Evolutionary conservation across 202 grass and related monocot genomes (phyloP).

Genomic region (Brachypodium distachyon): DNA sequence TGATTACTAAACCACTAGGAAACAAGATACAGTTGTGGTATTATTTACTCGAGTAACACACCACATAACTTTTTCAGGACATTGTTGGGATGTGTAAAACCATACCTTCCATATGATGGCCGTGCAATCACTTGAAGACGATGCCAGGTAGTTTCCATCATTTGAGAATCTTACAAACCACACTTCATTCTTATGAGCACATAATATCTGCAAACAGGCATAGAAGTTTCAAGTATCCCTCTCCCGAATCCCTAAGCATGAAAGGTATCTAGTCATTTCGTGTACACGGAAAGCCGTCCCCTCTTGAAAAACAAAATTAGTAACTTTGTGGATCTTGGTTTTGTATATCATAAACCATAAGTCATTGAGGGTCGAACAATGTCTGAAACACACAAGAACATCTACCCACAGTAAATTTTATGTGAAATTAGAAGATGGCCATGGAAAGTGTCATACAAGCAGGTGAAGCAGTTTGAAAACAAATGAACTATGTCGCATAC

Average conservation of each 20-base stretch:
- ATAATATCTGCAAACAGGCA: conserved; percentile 79
- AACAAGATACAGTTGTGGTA: background rate
- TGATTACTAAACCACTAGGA: conserved; percentile 5
- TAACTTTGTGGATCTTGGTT: background rate
- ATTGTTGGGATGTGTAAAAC: background rate
- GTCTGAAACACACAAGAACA: background rate
- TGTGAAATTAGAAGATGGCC: background rate
- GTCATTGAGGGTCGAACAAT: background rate
- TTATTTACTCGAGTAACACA: conserved; percentile 22
- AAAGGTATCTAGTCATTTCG: conserved; percentile 10
- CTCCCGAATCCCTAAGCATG: conserved; percentile 14
- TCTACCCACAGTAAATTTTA: background rate
- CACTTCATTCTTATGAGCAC: conserved; percentile 89
- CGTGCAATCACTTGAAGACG: conserved; percentile 89
- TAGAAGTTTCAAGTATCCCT: conserved; percentile 38
- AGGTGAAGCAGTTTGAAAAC: conserved; percentile 11
- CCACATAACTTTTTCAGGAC: background rate
- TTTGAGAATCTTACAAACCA: conserved; percentile 99
- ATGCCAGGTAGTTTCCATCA: conserved; percentile 80
- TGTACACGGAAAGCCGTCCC: background rate
- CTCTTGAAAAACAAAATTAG: conserved; percentile 8
- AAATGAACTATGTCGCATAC: background rate
- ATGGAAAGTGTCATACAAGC: background rate
- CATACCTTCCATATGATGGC: conserved; percentile 94
- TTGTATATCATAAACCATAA: conserved; percentile 1